Base-by-base conservation (phyloP, 2,329 filamentous ascomycete genomes). In the Metarhizium humberi region DNA sequence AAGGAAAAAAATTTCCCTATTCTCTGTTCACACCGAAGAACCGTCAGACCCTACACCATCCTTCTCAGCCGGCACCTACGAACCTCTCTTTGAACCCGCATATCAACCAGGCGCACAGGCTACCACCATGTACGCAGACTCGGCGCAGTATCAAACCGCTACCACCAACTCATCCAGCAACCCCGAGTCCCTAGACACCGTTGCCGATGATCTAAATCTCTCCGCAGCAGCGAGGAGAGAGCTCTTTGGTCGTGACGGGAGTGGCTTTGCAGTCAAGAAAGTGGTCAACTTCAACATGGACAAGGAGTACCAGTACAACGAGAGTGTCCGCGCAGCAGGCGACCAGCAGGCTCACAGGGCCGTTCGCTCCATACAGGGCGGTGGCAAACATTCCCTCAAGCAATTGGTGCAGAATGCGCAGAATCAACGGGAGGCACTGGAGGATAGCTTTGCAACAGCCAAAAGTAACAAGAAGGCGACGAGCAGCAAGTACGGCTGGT, bases 281-380 rank as follows among this genome's bases (percentile, higher is more conserved):
- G 79, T 96, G 42, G 79, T 92, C 59, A 91, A 87, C 64, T 96
- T 96, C 79, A 90, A 95, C 72, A 92, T 90, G 60, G 90, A 95
- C 67, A 75, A 77, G 56, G 92, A 96, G 73, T 97, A 97, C 69
- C 81, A 80, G 29, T 83, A 88, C 64, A 97, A 97, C 69, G 88
- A 96, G 72, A 78, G 79, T 61, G 67, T 95, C 25, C 82, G 90
- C 11, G 81, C 84, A 18, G 75, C 82, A 51, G 86, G 88, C 65
- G 83, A 91, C 68, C 75, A 84, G 64, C 83, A 85, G 54, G 80
- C 84, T 51, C 88, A 95, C 72, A 92, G 92, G 64, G 88, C 91
- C 7, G 86, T 96, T 55, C 86, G 90, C 52, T 87, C 96, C 66
- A 85, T 89, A 29, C 88, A 91, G 3, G 89, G 90, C 46, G 71